phyloP scores from a whole-genome alignment of 116 monocot species.

The Cymodocea nodosa region DNA sequence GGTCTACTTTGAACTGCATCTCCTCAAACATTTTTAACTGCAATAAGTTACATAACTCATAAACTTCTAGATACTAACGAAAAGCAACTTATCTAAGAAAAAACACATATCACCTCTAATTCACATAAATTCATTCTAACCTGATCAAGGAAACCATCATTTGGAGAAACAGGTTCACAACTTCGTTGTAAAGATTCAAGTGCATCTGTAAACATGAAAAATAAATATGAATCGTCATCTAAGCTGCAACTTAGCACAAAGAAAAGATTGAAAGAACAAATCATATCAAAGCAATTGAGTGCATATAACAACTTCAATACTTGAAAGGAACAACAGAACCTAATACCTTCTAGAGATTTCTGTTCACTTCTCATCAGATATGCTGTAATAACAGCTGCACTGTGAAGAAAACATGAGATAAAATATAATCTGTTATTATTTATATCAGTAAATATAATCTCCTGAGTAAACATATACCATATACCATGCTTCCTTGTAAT shows the following conservation, averaged over 20 bases:
- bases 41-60: constrained; percentile 10
- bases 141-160: constrained; percentile 90
- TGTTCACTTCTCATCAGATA: constrained; percentile 92
- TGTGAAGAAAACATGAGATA: constrained; percentile 29
- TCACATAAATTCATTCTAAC: constrained; percentile 9
- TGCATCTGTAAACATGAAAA: constrained; percentile 42
- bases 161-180: constrained; percentile 61
- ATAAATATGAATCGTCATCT: neutral
- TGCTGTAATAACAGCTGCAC: constrained; percentile 75
- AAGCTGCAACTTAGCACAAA: neutral
- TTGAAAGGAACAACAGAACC: neutral
- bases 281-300: neutral
- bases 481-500: no score
- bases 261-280: neutral
- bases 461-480: no score
- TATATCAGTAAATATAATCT: no score
- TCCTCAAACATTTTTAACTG: constrained; percentile 96
- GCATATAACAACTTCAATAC: neutral
- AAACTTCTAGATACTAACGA: neutral
- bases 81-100: no score
- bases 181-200: constrained; percentile 54
- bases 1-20: constrained; percentile 90
- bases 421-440: no score
- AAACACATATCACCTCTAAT: no score
- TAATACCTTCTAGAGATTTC: constrained; percentile 61